These are phyloP conservation scores for Boletellus ananiceps DNA, from an alignment of 768 basidiomycete species.

Conservation along the genomic window DNA sequence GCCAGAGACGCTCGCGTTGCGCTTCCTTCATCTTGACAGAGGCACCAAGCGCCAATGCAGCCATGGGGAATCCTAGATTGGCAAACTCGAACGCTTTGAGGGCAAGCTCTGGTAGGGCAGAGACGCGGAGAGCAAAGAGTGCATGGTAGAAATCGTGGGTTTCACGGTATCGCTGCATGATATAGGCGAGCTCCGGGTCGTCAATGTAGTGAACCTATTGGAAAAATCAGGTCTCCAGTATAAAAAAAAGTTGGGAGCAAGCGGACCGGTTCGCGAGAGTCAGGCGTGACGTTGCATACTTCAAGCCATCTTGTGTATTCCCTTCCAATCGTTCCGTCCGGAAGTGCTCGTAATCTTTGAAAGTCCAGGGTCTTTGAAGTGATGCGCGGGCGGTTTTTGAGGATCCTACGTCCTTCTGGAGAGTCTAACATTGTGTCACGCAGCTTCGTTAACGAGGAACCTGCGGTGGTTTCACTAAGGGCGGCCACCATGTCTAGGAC, in stretches of 20 bases:
- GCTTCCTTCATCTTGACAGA: conserved; percentile 32
- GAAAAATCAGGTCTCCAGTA: neutral
- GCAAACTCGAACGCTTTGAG: conserved; percentile 94
- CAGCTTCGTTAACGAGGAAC: conserved; percentile 67
- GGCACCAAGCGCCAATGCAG: conserved; percentile 66
- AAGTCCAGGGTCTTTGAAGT: conserved; percentile 75
- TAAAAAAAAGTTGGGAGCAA: neutral
- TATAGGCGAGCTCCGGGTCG: conserved; percentile 94
- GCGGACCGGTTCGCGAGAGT: conserved; percentile 84
- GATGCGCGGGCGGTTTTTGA: conserved; percentile 80
- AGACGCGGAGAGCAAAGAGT: conserved; percentile 82
- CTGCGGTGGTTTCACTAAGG: conserved; percentile 89
- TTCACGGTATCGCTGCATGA: conserved; percentile 97
- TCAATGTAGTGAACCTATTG: conserved; percentile 87
- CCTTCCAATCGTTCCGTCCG: conserved; percentile 79
- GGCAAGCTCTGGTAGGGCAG: conserved; percentile 86
- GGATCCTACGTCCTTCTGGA: conserved; percentile 77
- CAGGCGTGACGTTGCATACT: conserved; percentile 84
- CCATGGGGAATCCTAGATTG: conserved; percentile 87
- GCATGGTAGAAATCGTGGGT: conserved; percentile 98
- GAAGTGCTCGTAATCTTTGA: conserved; percentile 55
- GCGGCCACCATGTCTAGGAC: conserved; percentile 90
- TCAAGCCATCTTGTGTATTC: conserved; percentile 90
- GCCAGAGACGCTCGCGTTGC: conserved; percentile 56
- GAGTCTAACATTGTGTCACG: conserved; percentile 75